Base-by-base conservation (phyloP, 345 rosid genomes). In the Angophora floribunda region DNA sequence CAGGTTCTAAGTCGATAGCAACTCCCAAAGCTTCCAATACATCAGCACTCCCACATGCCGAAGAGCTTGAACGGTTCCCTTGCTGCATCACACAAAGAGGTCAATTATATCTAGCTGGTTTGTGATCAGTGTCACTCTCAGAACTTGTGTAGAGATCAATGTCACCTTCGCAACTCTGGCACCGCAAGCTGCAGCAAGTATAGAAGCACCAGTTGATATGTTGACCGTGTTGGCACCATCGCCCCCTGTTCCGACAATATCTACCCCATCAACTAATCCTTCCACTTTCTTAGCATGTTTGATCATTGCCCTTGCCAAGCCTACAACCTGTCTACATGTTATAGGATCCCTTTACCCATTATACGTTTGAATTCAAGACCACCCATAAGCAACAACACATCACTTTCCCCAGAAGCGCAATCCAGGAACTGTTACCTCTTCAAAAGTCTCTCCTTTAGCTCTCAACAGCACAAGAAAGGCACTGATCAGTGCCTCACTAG, bases 31-130 rank as follows among this genome's bases (percentile, higher is more conserved):
- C 96, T 90, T 97, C 99, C 78, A 97, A 88, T 22, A 97, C 99
- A 90, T 98, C 99, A 79, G 99, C 99, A 90, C 99, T 98, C 91
- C 99, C 99, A 90, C 99, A 97, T 11, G 99, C 98, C 79, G 99
- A 98, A 88, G 99, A 98, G 88, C 99, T 98, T 2, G 99, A 96
- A 49, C 97, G 96, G 89, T 93, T 98, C 89, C 99, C 99, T 94
- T 95, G 99, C 99, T 98, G 96, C 90, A 89, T 88, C 21, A 67
- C 19, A 67, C 87, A 32, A 80, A 87, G 50, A 49, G 51, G 75
- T 70, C 50, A 67, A 52, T 36, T 4, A 55, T 45, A 44, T 41
- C 26, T 75, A 75, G 49, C 26, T 36, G 36, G 45, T 75, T 67
- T 19, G 49, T 7, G 19, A 75, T 75, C 49, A 86, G 79, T 78